Base-by-base conservation (phyloP, 139 green algal genomes). In the Picochlorum sp. region DNA sequence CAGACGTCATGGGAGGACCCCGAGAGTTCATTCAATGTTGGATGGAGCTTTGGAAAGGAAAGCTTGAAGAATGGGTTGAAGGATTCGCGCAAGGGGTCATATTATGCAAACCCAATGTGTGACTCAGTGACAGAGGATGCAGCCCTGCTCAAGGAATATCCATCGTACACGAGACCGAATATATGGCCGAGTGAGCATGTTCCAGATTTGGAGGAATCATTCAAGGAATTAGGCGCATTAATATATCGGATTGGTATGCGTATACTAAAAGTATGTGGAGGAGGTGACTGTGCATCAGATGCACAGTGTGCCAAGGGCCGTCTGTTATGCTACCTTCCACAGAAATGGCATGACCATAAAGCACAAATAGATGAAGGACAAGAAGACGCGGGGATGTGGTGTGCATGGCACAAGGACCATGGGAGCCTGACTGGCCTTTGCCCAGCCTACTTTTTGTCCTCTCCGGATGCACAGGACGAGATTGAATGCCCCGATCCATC, bases 381-480 rank as follows among this genome's bases (percentile, higher is more conserved):
- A 38, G 18, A 61, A 13, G 41, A 38, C 4, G 5, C 14, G 10
- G 15, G 41, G 16, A 34, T 72, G n/a, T 93, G 86, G 86, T 93
- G 86, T 66, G 86, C 80, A 10, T 89, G 82, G 81, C 86, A 93
- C 59, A 71, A 49, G 13, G 86, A 93, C 63, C 82, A 90, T 50
- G 83, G 85, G 23, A 75, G 73, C 5, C 62, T 93, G 6, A 93
- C 86, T 47, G 82, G 80, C 4, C 76, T 93, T 0, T 84, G 72
- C 0, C 62, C 62, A 14, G 87, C 87, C 11, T 79, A 90, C 78
- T 94, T 85, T 65, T 68, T 80, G 50, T 21, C 38, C 2, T 73
- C 67, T 4, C 18, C 47, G 0, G 47, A 54, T 3, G 11, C 47
- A 26, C 16, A 54, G 47, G 1, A 57, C 10, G 71, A 74, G 37